Evolutionary conservation across 345 rosid species (phyloP), one percentile per base, ranked within the genome.

Genomic region (Cardamine chenopodiifolia): DNA sequence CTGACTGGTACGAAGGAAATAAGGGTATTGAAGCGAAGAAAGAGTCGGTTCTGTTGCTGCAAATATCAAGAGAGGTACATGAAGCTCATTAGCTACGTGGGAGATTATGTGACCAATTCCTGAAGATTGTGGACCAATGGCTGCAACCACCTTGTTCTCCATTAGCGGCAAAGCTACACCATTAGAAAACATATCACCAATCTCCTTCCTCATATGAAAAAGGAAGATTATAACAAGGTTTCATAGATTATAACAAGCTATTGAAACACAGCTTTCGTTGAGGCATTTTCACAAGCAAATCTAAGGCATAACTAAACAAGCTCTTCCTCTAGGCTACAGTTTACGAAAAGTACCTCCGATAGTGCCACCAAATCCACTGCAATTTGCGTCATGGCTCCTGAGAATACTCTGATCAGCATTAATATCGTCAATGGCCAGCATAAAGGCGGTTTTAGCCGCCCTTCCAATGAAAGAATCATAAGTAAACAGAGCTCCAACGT

Each of bases 71-170:
- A 89, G 83, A 15, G 95, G 95, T 44, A 86, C 79, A 29, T 85
- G 90, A n/a, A 89, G 89, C 75, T 89, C 95, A 37, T 86, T 82
- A 32, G 84, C 87, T 22, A 86, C 85, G 64, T 87, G 93, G 31
- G 97, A 90, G 71, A 94, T 85, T 62, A 91, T 72, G 71, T 91
- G 98, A 70, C 95, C 93, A 82, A 94, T 83, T 29, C 88, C 96
- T 8, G 98, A 94, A 71, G 97, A 94, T 63, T 91, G 97, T 25
- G 98, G 98, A 71, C 98, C 98, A 71, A 94, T 82, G 59, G 83
- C 96, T 61, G 82, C 85, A 50, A 87, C 84, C 22, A 94, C 87
- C 18, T 85, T 85, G 50, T 79, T 81, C 81, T 83, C 92, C 87
- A 94, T 85, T 71, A 94, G 82, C 95, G 88, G 88, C 85, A 94